phyloP scores from a whole-genome alignment of 441 rosid species.

The Capsella rubella region DNA sequence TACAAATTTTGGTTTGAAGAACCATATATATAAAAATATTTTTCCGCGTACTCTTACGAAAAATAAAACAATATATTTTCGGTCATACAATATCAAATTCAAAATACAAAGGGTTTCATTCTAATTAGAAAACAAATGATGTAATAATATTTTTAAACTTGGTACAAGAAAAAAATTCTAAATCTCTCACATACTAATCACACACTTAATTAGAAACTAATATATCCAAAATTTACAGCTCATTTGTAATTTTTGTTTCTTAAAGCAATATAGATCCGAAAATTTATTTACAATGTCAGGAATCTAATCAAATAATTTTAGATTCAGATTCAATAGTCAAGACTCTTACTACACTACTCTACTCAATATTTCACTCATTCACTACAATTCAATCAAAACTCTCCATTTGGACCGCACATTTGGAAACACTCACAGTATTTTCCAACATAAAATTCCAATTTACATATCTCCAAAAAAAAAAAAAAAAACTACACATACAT shows the following conservation, averaged over 20 bases:
- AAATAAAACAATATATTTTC: no score
- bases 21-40: no score
- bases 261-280: neutral
- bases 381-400: neutral
- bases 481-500: neutral
- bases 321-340: conserved; percentile 18
- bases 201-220: neutral
- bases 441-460: conserved; percentile 1
- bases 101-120: no score
- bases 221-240: neutral
- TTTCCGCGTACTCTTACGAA: no score
- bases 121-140: no score
- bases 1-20: no score
- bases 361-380: conserved; percentile 3
- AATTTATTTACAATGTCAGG: neutral
- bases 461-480: neutral
- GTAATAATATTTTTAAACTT: no score
- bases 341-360: neutral
- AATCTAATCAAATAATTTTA: conserved; percentile 5
- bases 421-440: neutral
- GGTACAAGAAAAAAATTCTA: no score
- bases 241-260: neutral
- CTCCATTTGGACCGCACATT: conserved; percentile 32
- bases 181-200: no score
- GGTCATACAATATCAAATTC: no score